Base-by-base conservation (phyloP, 768 basidiomycete genomes). In the Ramaria sp. region DNA sequence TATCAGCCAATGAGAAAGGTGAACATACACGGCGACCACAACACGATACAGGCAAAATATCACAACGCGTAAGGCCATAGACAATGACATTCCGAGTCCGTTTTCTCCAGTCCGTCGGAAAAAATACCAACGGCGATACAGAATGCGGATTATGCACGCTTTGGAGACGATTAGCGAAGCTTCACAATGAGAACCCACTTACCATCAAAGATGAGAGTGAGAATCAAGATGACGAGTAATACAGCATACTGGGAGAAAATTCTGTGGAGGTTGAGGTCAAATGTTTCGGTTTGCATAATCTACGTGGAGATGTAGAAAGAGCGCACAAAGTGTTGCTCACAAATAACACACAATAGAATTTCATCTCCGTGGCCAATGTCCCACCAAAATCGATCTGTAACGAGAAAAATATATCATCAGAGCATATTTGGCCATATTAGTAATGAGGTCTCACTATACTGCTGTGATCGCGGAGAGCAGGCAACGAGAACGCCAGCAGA, bases 11-110 rank as follows among this genome's bases (percentile, higher is more conserved):
- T 17, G 24, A 43, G 4, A 13, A 31, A 31, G 4, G 27, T 49
- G 24, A 33, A 45, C 53, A n/a, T 33, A 54, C 53, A 54, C 43
- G 3, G 53, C 41, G 17, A 54, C 41, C n/a, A 45, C 42, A 19
- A 45, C 31, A 9, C 53, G 20, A 41, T 54, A 54, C 13, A 43
- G 4, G 19, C 41, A 42, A 39, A 54, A 54, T 13, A 54, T 19
- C n/a, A 43, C 24, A n/a, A 54, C 43, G 6, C 53, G 41, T 9
- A 54, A 7, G 27, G 45, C 27, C 7, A 46, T 9, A 15, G 53
- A 45, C 2, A 46, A 33, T n/a, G 42, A 30, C 4, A 37, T 10
- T 37, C 17, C 41, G 10, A 24, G 34, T 10, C 19, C 31, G 13
- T 12, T 46, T 15, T 22, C 41, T 41, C 41, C 33, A 12, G 33